These are phyloP conservation scores for Eucalyptus melliodora DNA, from an alignment of 345 rosid genomes.

Conservation along the genomic window DNA sequence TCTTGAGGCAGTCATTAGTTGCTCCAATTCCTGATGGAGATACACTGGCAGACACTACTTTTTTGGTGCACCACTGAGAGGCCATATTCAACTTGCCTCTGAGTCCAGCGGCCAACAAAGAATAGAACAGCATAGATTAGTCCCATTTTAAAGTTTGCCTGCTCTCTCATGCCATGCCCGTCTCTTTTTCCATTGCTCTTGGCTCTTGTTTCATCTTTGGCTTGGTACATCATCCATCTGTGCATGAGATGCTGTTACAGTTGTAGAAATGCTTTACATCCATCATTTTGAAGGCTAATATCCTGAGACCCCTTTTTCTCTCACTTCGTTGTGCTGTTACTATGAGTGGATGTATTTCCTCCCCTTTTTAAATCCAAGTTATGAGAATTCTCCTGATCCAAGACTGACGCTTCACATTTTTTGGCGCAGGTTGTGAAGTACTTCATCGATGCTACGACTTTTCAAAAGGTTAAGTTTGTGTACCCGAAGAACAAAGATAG, in stretches of 20 bases:
- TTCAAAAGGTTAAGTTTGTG: constrained; percentile 83
- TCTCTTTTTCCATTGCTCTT: not conserved
- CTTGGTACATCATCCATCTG: not conserved
- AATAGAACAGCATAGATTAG: not conserved
- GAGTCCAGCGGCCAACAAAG: not conserved
- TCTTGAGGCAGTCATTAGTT: not conserved
- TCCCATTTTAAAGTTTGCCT: not conserved
- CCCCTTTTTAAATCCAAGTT: not conserved
- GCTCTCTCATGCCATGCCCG: not conserved
- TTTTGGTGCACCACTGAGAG: not conserved
- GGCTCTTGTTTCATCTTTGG: not conserved
- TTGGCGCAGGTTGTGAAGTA: constrained; percentile 67
- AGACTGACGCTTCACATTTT: not conserved
- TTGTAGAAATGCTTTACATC: not conserved
- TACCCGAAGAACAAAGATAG: constrained; percentile 82
- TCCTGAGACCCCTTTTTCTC: not conserved
- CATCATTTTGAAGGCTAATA: not conserved
- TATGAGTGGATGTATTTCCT: not conserved
- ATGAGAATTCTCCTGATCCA: not conserved
- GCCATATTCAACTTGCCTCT: not conserved
- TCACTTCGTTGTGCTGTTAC: not conserved
- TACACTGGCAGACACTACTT: not conserved
- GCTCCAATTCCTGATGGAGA: not conserved
- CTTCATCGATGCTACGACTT: constrained; percentile 79
- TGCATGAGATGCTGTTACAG: not conserved